Evolutionary conservation across 345 rosid species (phyloP).

Genomic region (Eucalyptus rudis): DNA sequence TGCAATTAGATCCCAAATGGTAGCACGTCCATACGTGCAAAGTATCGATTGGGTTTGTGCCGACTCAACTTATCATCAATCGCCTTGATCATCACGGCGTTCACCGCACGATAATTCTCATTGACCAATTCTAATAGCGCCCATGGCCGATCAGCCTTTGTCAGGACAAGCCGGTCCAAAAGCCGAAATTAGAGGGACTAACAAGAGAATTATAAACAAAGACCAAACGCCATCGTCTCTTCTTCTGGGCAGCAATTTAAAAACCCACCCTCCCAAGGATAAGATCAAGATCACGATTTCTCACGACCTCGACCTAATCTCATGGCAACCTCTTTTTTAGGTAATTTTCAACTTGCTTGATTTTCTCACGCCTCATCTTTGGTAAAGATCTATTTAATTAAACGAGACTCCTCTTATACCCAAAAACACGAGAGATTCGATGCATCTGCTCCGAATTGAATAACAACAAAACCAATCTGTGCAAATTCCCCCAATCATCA

Average conservation of each 20-base stretch:
- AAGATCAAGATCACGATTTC: neutral
- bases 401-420: neutral
- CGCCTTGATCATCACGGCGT: neutral
- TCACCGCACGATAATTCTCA: neutral
- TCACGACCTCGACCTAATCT: neutral
- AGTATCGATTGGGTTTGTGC: no score
- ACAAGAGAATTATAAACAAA: neutral
- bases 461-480: neutral
- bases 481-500: neutral
- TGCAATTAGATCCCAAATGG: no score
- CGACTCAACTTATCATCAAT: neutral
- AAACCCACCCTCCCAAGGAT: neutral
- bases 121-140: neutral
- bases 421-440: neutral
- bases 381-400: neutral
- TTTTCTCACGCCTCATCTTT: neutral
- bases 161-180: no score
- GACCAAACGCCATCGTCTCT: neutral
- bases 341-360: neutral
- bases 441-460: neutral
- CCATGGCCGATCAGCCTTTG: neutral
- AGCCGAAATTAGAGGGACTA: neutral
- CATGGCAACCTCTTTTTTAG: neutral
- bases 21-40: no score
- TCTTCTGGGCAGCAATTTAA: neutral